phyloP scores from a whole-genome alignment of 1,284 basidiomycete species.

The Fomitopsis pinicola region DNA sequence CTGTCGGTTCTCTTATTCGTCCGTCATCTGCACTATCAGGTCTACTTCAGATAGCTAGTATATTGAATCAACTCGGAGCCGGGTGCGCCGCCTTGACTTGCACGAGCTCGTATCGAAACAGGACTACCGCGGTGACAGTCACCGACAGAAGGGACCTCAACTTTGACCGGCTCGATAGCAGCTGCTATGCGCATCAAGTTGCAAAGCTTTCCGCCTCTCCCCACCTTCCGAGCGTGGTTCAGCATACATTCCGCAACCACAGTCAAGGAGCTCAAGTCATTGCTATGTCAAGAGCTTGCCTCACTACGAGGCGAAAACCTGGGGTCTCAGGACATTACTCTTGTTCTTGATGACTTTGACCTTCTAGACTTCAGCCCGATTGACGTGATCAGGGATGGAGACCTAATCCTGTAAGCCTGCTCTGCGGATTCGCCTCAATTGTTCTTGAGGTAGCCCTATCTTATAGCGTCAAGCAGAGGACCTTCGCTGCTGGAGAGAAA shows the following conservation, averaged over 20 bases:
- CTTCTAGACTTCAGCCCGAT: slow-evolving; percentile 35
- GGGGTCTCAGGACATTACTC: slow-evolving; percentile 19
- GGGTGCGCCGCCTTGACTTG: too few species aligned
- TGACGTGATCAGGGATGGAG: slow-evolving; percentile 40
- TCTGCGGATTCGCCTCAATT: not conserved
- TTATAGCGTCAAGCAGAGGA: slow-evolving; percentile 17
- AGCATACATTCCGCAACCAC: slow-evolving; percentile 23
- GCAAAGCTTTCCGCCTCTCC: slow-evolving; percentile 32
- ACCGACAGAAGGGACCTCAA: not conserved
- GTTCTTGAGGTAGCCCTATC: slow-evolving; percentile 5
- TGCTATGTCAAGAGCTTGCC: slow-evolving; percentile 24
- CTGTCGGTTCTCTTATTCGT: too few species aligned
- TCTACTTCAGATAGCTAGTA: too few species aligned
- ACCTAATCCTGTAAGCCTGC: slow-evolving; percentile 36
- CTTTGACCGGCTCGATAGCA: not conserved
- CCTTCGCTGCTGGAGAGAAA: slow-evolving; percentile 5
- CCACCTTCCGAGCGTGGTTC: slow-evolving; percentile 39
- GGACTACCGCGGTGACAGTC: too few species aligned
- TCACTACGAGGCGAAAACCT: slow-evolving; percentile 17
- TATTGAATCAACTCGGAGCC: too few species aligned
- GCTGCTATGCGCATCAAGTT: slow-evolving; percentile 38
- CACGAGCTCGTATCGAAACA: too few species aligned
- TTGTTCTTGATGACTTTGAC: slow-evolving; percentile 42
- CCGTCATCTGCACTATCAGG: too few species aligned
- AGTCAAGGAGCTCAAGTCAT: slow-evolving; percentile 25